Evolutionary conservation across 306 rosid species (phyloP), one percentile per base, ranked within the genome.

Genomic region (Hippophae gyantsensis): DNA sequence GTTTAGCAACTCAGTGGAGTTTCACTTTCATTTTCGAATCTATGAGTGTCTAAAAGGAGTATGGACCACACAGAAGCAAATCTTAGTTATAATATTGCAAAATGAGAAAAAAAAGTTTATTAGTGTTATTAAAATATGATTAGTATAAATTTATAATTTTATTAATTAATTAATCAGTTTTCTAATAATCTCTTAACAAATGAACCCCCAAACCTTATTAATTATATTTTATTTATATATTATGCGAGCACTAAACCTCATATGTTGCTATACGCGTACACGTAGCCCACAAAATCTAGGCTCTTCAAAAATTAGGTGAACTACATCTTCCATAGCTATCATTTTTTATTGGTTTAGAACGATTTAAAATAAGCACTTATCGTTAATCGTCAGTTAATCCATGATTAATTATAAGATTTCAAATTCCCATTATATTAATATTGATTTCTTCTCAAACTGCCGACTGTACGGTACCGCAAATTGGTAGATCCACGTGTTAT

Each of bases 1-100:
- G 38, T 27, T 6, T 27, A 57, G 12, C 10, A 1, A 2, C 14
- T 8, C 60, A 78, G 86, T 85, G 84, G 82, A 69, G 74, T 66
- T 73, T 82, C 80, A 54, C 77, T 78, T 78, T 73, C 84, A 78
- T 79, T 66, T 80, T 76, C 74, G 78, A 80, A 86, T 82, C 81
- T 78, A 73, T 43, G 69, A 48, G 60, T 68, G 78, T 72, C 58
- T 74, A 71, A 72, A 77, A 51, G 69, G 68, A 60, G 57, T 60
- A 62, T 54, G 78, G 73, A 63, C 75, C 84, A 79, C 75, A 12
- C 61, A 65, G 61, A 10, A 56, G 9, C 71, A 74, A 48, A 75
- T 52, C 61, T 61, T 45, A 49, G 7, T 26, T 7, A 46, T 9
- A 10, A 61, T 46, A 32, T 3, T 8, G 18, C 38, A 5, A 46